phyloP scores from a whole-genome alignment of 2,329 filamentous ascomycete species.

The Chaetomium globosum region DNA sequence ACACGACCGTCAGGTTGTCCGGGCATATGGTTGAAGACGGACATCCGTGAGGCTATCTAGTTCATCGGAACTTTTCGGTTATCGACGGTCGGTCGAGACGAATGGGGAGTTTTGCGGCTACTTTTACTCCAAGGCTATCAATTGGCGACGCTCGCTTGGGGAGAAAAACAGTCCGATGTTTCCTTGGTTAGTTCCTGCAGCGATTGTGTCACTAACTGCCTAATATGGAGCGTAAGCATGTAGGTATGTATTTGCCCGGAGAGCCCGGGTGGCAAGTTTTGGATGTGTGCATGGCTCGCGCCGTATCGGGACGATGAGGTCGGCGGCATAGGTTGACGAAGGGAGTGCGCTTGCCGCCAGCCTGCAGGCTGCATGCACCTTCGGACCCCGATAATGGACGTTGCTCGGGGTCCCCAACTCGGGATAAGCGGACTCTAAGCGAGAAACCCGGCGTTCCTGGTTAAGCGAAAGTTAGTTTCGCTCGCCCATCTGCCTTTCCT shows the following conservation, averaged over 20 bases:
- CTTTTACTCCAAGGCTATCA: neutral
- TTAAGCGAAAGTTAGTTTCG: neutral
- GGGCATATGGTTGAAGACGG: neutral
- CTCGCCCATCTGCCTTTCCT: neutral
- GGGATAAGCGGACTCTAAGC: neutral
- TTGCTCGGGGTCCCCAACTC: neutral
- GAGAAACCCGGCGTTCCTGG: neutral
- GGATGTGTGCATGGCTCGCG: neutral
- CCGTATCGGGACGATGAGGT: neutral
- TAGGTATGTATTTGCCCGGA: neutral
- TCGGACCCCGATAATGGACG: constrained; percentile 15
- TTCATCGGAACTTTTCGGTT: neutral
- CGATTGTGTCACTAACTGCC: neutral
- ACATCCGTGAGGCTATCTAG: neutral
- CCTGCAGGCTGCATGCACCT: neutral
- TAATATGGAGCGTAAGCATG: neutral
- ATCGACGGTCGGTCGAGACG: neutral
- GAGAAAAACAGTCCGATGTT: neutral
- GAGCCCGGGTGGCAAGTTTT: neutral
- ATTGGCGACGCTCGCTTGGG: neutral
- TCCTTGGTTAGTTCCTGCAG: neutral
- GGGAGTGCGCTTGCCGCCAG: neutral
- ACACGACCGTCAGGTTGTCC: neutral
- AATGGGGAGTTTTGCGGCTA: neutral
- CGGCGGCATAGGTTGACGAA: neutral